A percentile compares a stretch with the other conserved stretches of the same genome.
Conservation (phyloP, 176 grass and related monocot genomes). For the Urochloa ruziziensis region DNA sequence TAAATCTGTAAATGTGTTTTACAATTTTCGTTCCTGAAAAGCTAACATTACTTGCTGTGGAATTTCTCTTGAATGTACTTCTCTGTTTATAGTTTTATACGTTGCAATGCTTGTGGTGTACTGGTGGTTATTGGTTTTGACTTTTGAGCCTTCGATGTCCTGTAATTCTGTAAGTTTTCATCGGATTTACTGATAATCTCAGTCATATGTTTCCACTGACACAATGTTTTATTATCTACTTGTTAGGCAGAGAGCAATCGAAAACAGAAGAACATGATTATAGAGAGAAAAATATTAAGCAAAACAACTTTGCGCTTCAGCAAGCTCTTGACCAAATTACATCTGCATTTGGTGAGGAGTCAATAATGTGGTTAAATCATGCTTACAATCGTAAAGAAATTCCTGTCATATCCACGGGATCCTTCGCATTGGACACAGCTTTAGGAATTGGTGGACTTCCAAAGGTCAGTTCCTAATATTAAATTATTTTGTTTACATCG, state of each 20-base stretch:
- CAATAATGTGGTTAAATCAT: constrained; percentile 63
- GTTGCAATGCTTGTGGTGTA: not conserved
- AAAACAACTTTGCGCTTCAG: constrained; percentile 46
- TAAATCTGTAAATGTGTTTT: not conserved
- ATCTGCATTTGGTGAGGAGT: constrained; percentile 49
- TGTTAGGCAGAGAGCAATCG: constrained; percentile 24
- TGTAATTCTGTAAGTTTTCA: not conserved
- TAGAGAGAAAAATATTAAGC: constrained; percentile 12
- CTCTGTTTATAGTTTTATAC: not conserved
- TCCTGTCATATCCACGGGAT: constrained; percentile 59
- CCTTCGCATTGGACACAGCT: constrained; percentile 57
- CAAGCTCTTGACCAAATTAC: constrained; percentile 60
- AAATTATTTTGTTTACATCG: not conserved
- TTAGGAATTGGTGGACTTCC: constrained; percentile 66
- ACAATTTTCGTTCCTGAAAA: not conserved
- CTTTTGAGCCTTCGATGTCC: not conserved
- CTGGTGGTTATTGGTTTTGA: not conserved
- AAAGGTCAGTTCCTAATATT: constrained; percentile 33
- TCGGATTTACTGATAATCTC: not conserved
- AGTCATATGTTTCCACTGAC: not conserved
- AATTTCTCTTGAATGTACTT: not conserved
- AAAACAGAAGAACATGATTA: constrained; percentile 28
- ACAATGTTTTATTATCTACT: not conserved
- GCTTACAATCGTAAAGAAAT: constrained; percentile 32
- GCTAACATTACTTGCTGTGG: not conserved